Base-by-base conservation (phyloP, 495 filamentous ascomycete species). In the Lentithecium fluviatile region DNA sequence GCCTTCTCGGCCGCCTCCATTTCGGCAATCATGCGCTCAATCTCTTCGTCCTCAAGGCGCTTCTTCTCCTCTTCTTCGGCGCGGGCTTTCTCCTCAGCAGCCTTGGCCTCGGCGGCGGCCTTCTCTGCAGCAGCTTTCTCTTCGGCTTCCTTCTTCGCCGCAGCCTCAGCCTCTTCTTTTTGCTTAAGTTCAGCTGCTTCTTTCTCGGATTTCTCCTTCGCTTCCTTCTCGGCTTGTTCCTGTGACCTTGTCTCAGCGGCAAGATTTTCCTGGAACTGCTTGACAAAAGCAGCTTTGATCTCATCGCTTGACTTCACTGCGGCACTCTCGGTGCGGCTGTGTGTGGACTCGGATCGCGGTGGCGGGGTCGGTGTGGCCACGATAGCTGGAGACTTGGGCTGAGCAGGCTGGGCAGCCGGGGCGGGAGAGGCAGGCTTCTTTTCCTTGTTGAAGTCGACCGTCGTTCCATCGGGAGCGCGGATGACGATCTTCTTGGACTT, bases 391-490 rank as follows among this genome's bases (percentile, higher is more conserved):
- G 79, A 80, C 29, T 52, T 32, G 24, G 68, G 60, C 17, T 51
- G 58, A 3, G 47, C 42, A 1, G 38, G 37, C 43, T 17, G 40
- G 24, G 53, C 29, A 26, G 62, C 26, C 4, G 67, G 67, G 10
- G 81, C 79, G 23, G 83, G 83, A 19, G 82, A 82, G 1, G 80
- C 78, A 26, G 76, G 29, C 29, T 32, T 75, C 62, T 69, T 76
- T 68, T 68, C 69, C 74, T 83, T 85, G 64, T 80, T 77, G 60
- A 87, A 85, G 19, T 76, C 79, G 65, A 87, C 74, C 19, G 70
- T 81, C 70, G 89, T 87, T 54, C 88, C 91, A 43, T 83, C 78
- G 1, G 87, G 78, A 60, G 90, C 85, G 76, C 88, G 92, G 77
- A 97, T 95, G 38, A 84, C 77, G 48, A 95, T 85, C 65, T 79